Evolutionary conservation across 2,329 filamentous ascomycete genomes (phyloP), one percentile per base, ranked within the genome.

Genomic region (Hortaea sp.): DNA sequence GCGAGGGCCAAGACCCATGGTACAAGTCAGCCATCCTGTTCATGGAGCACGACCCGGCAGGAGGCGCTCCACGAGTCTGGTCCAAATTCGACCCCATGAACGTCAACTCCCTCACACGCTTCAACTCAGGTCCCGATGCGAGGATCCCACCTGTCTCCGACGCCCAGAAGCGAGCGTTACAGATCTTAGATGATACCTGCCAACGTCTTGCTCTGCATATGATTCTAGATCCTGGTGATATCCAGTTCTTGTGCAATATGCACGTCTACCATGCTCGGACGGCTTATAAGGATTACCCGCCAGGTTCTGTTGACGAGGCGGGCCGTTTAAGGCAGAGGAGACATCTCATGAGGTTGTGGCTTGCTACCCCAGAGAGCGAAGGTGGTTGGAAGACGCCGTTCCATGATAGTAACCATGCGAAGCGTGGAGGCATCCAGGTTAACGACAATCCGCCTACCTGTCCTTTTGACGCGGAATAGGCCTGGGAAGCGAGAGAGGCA

Each of bases 71-170:
- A n/a, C 72, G 85, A 10, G 77, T 90, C 7, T 89, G 86, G 68
- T 82, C 79, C 64, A 94, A 94, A 73, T 94, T 84, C 80, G 88
- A 94, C 61, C 88, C 88, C 1, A 94, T 94, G 74, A 94, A 84
- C 63, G 79, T 94, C 49, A 79, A 79, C 52, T 88, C 82, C 6
- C 72, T 94, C 6, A 74, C 70, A 13, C 78, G 87, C 29, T 92
- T 90, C 70, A 79, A 87, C 60, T 66, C 68, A 12, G 87, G 85
- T 13, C 43, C 43, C 5, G 39, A 35, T 30, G 44, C 39, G 1
- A 62, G 85, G 40, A 83, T 94, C 50, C 88, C 88, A 5, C 69
- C 82, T 0, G 70, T 94, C 34, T 85, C 81, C 5, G 65, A 72
- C 0, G 82, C 75, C 47, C 88, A 94, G 67, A 56, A 74, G 44